A percentile compares a stretch with the other conserved stretches of the same genome.
phyloP scores from a whole-genome alignment of 179 eudicot species.

The Carnegiea gigantea region DNA sequence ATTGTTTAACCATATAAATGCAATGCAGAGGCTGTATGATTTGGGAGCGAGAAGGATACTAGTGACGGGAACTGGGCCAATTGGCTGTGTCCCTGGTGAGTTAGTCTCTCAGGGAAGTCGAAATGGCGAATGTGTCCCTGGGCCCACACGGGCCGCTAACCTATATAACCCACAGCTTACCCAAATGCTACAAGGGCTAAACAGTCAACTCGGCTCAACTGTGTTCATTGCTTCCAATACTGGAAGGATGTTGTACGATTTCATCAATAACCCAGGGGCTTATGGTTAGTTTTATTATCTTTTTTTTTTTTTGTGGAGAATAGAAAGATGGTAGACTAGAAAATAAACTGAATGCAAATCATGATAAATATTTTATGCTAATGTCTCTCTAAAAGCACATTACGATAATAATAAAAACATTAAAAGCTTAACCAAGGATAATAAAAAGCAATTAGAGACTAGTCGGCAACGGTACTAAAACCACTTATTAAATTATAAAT shows the following conservation, averaged over 20 bases:
- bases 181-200: conserved; percentile 44
- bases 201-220: conserved; percentile 48
- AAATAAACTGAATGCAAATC: too few species aligned
- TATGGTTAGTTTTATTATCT: conserved; percentile 40
- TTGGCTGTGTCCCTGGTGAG: conserved; percentile 86
- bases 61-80: conserved; percentile 86
- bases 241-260: conserved; percentile 53
- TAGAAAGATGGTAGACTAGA: too few species aligned
- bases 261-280: conserved; percentile 57
- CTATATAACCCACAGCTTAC: conserved; percentile 71
- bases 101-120: conserved; percentile 53
- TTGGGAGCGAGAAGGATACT: conserved; percentile 74
- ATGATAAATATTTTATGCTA: too few species aligned
- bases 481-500: too few species aligned
- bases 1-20: background rate
- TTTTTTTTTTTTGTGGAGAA: too few species aligned
- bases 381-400: too few species aligned
- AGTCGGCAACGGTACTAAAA: too few species aligned
- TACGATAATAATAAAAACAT: too few species aligned
- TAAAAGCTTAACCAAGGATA: too few species aligned
- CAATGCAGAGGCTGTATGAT: conserved; percentile 53
- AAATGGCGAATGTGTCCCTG: conserved; percentile 59
- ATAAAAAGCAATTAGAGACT: too few species aligned
- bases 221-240: conserved; percentile 66
- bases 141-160: conserved; percentile 51